Base-by-base conservation (phyloP, 106 monocot species). In the Ottelia alismoides region DNA sequence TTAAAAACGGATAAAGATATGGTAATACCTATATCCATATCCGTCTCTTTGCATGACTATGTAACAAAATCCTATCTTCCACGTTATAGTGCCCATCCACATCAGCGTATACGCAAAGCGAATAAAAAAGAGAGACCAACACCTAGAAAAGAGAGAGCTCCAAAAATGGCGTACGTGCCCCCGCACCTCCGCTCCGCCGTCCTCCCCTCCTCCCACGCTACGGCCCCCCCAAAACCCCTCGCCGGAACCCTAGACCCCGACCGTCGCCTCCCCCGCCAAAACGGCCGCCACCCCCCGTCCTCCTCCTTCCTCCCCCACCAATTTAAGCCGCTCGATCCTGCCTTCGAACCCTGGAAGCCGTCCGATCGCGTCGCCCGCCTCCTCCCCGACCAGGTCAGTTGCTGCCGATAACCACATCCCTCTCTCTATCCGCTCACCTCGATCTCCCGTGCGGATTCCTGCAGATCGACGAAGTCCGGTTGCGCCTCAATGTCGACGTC, bases 401-500 rank as follows among this genome's bases (percentile, higher is more conserved):
- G 28, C 27, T 65, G 2, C 18, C 25, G 14, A n/a, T n/a, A n/a
- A n/a, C n/a, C n/a, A n/a, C n/a, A n/a, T n/a, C n/a, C n/a, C 52
- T 30, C 30, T 3, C 30, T 11, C 17, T 2, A 11, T 6, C 29
- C 18, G 5, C n/a, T n/a, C n/a, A n/a, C n/a, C n/a, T n/a, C n/a
- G n/a, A n/a, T n/a, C n/a, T n/a, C n/a, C n/a, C n/a, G n/a, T n/a
- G n/a, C 24, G 56, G 31, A 51, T 31, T 44, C 19, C 55, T n/a
- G 40, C 40, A 75, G 81, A 68, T 81, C 56, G 76, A 81, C 60
- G 76, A 81, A 64, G 76, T 81, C 3, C 56, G 72, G 22, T 24
- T 29, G 47, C 57, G 76, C 26, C 47, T 81, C 28, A 81, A 76
- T 69, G 81, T 76, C 25, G 81, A 76, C 58, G 81, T 81, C 22